Percentiles rank a stretch among this genome's conserved stretches.
These are phyloP conservation scores for Phoenix roebelenii DNA, from an alignment of 176 grass and related monocot genomes.

Conservation along the genomic window DNA sequence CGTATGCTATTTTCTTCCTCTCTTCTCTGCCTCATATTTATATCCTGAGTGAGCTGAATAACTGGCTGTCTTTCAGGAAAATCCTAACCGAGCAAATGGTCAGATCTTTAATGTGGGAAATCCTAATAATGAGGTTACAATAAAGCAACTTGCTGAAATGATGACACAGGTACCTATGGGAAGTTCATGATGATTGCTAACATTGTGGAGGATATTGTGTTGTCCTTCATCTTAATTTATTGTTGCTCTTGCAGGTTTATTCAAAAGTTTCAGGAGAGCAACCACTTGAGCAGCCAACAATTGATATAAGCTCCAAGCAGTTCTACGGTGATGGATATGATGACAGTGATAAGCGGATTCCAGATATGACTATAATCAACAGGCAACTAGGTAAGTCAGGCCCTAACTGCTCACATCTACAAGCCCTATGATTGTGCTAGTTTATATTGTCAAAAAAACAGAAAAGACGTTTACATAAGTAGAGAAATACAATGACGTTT, in stretches of 20 bases:
- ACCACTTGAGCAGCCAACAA: constrained; percentile 48
- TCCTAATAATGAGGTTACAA: constrained; percentile 86
- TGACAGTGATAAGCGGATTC: constrained; percentile 85
- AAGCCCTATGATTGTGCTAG: too few species aligned
- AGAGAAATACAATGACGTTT: too few species aligned
- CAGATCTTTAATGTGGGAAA: constrained; percentile 95
- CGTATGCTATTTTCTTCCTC: constrained; percentile 17
- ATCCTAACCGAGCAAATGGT: constrained; percentile 76
- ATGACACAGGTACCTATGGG: constrained; percentile 54
- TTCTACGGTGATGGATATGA: constrained; percentile 98
- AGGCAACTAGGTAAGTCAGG: constrained; percentile 62
- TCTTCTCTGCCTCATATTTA: neutral
- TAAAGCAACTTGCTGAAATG: constrained; percentile 78
- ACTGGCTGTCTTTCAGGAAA: constrained; percentile 37
- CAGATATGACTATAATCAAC: constrained; percentile 85
- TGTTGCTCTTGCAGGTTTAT: constrained; percentile 48
- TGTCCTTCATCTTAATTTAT: neutral
- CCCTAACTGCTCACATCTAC: too few species aligned
- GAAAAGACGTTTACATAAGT: too few species aligned
- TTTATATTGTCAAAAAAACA: too few species aligned
- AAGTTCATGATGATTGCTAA: neutral
- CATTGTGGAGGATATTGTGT: neutral
- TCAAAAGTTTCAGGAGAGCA: constrained; percentile 62
- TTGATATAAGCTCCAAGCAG: constrained; percentile 73
- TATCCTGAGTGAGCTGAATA: neutral